Base-by-base conservation (phyloP, 2,329 filamentous ascomycete genomes). In the Botryosphaeria dothidea region DNA sequence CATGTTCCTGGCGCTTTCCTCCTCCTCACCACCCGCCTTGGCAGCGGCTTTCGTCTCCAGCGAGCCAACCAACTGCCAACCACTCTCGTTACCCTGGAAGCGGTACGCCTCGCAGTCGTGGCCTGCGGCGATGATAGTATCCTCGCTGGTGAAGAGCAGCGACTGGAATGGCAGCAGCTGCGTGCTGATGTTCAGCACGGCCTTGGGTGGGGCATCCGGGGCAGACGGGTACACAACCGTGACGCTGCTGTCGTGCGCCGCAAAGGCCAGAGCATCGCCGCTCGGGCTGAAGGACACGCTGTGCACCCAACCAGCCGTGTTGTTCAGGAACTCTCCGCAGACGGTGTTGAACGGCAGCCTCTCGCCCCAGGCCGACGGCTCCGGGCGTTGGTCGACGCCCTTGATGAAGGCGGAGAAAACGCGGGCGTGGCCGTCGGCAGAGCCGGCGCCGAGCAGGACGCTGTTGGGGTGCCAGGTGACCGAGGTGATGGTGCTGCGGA, bases 381-480 rank as follows among this genome's bases (percentile, higher is more conserved):
- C 91, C 1, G 95, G 95, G 49, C 92, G 87, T 70, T 87, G 85
- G 78, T 99, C 95, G 64, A 96, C 88, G 61, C 93, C 93, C 82
- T 99, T 99, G 84, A 99, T 92, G 81, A 97, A 99, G 74, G 90
- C 91, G 8, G 92, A 97, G 75, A 99, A 92, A 65, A 99, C 95
- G 68, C 95, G 86, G 3, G 95, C 94, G 75, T 99, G 95, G 41
- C 94, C 95, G 79, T 99, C 95, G 38, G 95, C 97, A n/a, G 92
- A 96, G 41, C 95, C 95, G 48, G 95, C 93, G 17, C 94, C 95
- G 25, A 99, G 85, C 34, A 99, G 86, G 17, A 99, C 95, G 9
- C 92, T 96, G 84, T 99, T 99, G 38, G 95, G 95, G 79, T 99
- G 95, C 95, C 95, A 99, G 65, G 90, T 90, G 49, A 99, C 88